Conservation (phyloP, 2,329 filamentous ascomycete species). For the Nakataea oryzae region DNA sequence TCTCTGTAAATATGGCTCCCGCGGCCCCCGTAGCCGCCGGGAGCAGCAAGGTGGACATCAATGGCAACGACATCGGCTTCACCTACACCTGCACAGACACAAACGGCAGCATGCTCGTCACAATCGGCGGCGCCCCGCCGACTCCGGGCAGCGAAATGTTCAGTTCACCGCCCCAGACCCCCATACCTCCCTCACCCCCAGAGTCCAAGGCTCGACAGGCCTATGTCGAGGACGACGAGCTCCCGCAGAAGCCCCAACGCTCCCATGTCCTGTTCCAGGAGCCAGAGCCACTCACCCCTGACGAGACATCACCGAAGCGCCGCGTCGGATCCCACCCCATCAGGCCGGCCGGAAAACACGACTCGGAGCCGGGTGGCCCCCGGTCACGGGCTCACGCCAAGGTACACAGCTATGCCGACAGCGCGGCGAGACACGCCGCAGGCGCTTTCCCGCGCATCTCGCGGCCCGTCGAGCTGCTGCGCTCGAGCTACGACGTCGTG, state of each 20-base stretch:
- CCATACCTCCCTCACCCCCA: not conserved
- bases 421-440: constrained; percentile 9
- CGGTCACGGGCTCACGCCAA: constrained; percentile 19
- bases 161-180: not conserved
- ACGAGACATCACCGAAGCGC: not conserved
- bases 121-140: not conserved
- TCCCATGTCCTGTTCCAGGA: not conserved
- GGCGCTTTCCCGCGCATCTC: constrained; percentile 41
- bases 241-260: not conserved
- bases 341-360: constrained; percentile 16
- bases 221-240: constrained; percentile 4
- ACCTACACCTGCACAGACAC: not conserved
- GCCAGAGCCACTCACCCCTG: not conserved
- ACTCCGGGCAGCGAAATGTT: not conserved
- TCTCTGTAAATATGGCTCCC: not conserved
- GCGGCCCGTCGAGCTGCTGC: constrained; percentile 45
- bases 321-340: constrained; percentile 9
- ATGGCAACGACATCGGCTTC: not conserved
- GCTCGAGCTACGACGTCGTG: constrained; percentile 50
- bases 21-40: not conserved
- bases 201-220: not conserved
- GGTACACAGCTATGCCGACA: constrained; percentile 16
- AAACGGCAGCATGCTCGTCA: not conserved
- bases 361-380: constrained; percentile 22
- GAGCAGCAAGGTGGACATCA: not conserved